Base-by-base conservation (phyloP, 129 eudicot genomes). In the Glebionis coronaria region DNA sequence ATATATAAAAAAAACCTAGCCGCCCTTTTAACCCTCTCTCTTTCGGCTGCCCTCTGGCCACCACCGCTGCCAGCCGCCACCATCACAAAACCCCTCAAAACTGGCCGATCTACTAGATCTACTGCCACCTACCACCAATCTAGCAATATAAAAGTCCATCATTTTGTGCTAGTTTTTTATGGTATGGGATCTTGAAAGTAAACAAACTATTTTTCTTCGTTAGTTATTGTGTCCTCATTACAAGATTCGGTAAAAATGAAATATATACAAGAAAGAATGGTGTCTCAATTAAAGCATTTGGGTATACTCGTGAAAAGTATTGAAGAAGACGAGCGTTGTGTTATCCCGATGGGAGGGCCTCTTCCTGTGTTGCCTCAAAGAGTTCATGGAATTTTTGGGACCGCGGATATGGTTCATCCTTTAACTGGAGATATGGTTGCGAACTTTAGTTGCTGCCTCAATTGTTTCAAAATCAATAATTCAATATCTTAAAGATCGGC, bases 391-490 rank as follows among this genome's bases (percentile, higher is more conserved):
- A 93, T 93, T 42, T 97, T 97, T 0, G 99, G 99, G 51, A 93
- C 99, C 6, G 99, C 99, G 4, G 99, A 95, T 0, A 88, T 93
- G 99, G 99, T 93, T 80, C 99, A 93, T 50, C 99, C 99, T n/a
- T 93, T 97, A 11, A 93, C 99, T 3, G 99, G 99, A 55, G 88
- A 93, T 55, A 93, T 93, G 99, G 99, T 93, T 2, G 99, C 99
- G 99, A 78, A 93, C 99, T 28, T 65, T 93, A 38, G 99, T 97
- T 1, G 99, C 97, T 9, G 95, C 99, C 56, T 97, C 99, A 0
- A 73, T 89, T 45, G 90, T 93, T n/a, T 95, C 98, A 35, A 88
- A 80, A 67, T 78, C 98, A 5, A 93, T 93, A 47, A 92, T 93
- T 53, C 81, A 65, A 28, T 93, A 88, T 76, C 82, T 93, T 29